Percentiles rank a stretch among this genome's conserved stretches.
phyloP scores from a whole-genome alignment of 1,139 yeast genomes.

The Wickerhamomyces sp. region DNA sequence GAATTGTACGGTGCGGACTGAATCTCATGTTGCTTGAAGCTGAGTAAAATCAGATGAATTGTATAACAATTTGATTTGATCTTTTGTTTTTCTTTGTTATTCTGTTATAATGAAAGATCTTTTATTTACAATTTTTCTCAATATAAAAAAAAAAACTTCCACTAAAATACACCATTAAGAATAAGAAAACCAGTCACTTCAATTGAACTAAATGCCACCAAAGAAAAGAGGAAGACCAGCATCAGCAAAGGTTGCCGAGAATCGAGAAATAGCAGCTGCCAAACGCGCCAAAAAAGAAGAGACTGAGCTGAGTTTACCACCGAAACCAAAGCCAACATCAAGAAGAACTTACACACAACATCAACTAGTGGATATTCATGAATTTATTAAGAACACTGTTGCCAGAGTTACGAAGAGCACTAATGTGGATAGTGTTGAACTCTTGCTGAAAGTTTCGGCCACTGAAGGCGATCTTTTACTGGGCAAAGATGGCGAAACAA shows the following conservation, averaged over 20 bases:
- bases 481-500: conserved; percentile 6
- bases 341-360: conserved; percentile 1
- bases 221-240: conserved; percentile 24
- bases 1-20: conserved; percentile 24
- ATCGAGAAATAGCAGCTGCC: neutral
- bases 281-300: neutral
- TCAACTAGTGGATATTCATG: neutral
- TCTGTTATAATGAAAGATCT: neutral
- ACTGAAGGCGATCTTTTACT: conserved; percentile 12
- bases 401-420: neutral
- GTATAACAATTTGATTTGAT: neutral
- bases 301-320: neutral
- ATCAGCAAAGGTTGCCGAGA: conserved; percentile 9
- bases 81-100: neutral
- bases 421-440: neutral
- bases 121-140: too few species aligned
- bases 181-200: neutral
- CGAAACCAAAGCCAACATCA: conserved; percentile 6
- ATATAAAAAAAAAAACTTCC: neutral
- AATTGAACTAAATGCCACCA: conserved; percentile 20
- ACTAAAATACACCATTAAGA: neutral
- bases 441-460: conserved; percentile 6
- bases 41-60: neutral
- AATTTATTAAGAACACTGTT: neutral
- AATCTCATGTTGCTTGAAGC: conserved; percentile 21